These are phyloP conservation scores for Trichoderma simmonsii DNA, from an alignment of 2,329 filamentous ascomycete species.

Conservation along the genomic window DNA sequence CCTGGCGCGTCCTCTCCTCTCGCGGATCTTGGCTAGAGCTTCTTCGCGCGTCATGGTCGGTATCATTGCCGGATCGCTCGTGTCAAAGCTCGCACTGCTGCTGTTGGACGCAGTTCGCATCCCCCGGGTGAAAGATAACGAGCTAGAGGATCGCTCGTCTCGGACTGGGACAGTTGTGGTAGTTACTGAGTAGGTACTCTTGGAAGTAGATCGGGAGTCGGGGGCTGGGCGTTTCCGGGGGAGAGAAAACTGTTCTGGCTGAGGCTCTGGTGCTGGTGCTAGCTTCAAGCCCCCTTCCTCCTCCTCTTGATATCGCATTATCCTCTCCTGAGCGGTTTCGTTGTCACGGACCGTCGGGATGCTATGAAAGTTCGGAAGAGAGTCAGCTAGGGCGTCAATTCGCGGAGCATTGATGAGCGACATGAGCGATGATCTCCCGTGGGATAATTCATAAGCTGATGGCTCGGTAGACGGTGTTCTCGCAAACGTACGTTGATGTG, in stretches of 20 bases:
- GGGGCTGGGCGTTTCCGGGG: constrained; percentile 20
- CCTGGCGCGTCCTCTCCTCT: constrained; percentile 66
- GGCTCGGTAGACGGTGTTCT: constrained; percentile 62
- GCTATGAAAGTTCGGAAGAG: constrained; percentile 41
- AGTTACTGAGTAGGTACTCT: constrained; percentile 46
- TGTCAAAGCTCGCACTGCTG: constrained; percentile 46
- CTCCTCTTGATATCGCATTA: constrained; percentile 2
- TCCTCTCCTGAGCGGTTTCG: constrained; percentile 15
- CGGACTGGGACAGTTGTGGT: constrained; percentile 53
- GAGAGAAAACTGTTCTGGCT: constrained; percentile 5
- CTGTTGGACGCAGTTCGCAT: constrained; percentile 44
- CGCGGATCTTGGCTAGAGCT: constrained; percentile 71
- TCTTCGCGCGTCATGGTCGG: constrained; percentile 70
- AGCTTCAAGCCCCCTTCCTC: neutral
- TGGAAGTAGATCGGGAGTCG: constrained; percentile 42
- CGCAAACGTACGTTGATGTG: constrained; percentile 44
- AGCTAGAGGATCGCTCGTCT: constrained; percentile 40
- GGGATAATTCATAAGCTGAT: constrained; percentile 53
- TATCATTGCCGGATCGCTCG: constrained; percentile 56
- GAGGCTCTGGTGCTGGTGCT: constrained; percentile 19
- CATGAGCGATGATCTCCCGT: constrained; percentile 56
- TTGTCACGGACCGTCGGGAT: constrained; percentile 37
- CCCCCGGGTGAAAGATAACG: constrained; percentile 44
- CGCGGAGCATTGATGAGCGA: constrained; percentile 59
- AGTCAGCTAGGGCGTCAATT: constrained; percentile 33